phyloP scores from a whole-genome alignment of 257 asterid species.

The Primulina eburnea region DNA sequence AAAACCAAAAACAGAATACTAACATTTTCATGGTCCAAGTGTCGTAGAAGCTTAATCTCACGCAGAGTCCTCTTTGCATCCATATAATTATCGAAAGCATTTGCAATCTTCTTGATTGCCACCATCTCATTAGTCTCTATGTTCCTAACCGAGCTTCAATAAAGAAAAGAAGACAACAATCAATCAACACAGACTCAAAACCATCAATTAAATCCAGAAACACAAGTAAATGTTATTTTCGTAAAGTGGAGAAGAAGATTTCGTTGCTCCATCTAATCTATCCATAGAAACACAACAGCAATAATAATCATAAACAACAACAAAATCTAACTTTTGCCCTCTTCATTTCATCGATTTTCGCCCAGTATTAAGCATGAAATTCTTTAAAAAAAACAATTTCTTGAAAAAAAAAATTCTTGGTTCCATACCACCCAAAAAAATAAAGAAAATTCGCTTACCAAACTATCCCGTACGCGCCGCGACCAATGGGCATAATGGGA shows the following conservation, averaged over 20 bases:
- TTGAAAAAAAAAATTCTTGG: no score
- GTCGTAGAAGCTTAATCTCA: conserved; percentile 95
- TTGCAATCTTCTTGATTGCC: conserved; percentile 91
- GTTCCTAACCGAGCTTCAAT: conserved; percentile 74
- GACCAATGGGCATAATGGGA: conserved; percentile 94
- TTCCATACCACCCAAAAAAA: no score
- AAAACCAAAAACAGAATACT: conserved; percentile 13
- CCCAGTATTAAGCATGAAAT: no score
- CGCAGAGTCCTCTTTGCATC: conserved; percentile 94
- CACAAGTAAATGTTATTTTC: no score
- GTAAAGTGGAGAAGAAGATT: no score
- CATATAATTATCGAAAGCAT: conserved; percentile 89
- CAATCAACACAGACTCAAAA: background rate
- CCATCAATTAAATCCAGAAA: background rate
- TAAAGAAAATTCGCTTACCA: conserved; percentile 42
- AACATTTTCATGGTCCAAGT: conserved; percentile 93
- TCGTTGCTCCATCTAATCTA: background rate
- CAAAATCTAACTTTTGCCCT: background rate
- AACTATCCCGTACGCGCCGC: conserved; percentile 98
- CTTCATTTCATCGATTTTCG: background rate
- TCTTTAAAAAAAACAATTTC: no score
- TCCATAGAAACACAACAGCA: no score
- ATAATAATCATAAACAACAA: no score
- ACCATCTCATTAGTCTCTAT: conserved; percentile 91
- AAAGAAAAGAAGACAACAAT: background rate